Evolutionary conservation across 2,329 filamentous ascomycete genomes (phyloP).

Genomic region (Trichoderma atrobrunneum): DNA sequence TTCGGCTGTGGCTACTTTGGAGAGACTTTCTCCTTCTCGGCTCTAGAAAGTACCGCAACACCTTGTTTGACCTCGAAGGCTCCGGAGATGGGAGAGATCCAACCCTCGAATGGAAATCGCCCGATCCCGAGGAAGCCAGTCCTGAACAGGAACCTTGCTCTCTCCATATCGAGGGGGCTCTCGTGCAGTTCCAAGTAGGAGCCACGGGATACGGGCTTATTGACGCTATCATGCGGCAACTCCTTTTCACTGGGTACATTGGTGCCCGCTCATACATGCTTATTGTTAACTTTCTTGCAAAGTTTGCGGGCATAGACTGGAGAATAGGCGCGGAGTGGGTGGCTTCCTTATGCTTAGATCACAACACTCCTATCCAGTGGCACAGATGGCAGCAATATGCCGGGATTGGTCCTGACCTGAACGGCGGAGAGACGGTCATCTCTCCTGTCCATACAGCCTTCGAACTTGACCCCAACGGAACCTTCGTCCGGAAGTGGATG

Average conservation of each 20-base stretch:
- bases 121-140: slow-evolving; percentile 30
- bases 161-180: background rate
- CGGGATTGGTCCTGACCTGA: slow-evolving; percentile 75
- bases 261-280: slow-evolving; percentile 75
- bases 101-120: slow-evolving; percentile 49
- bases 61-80: slow-evolving; percentile 63
- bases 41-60: slow-evolving; percentile 63
- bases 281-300: slow-evolving; percentile 69
- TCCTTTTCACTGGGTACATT: slow-evolving; percentile 74
- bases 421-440: slow-evolving; percentile 49
- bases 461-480: slow-evolving; percentile 69
- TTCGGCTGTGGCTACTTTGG: slow-evolving; percentile 75
- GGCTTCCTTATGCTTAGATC: slow-evolving; percentile 70
- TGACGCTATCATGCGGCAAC: slow-evolving; percentile 72
- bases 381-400: slow-evolving; percentile 81
- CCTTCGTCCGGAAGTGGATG: slow-evolving; percentile 72
- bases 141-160: slow-evolving; percentile 37
- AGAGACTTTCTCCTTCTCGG: slow-evolving; percentile 79
- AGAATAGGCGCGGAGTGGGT: slow-evolving; percentile 80
- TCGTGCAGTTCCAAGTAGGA: slow-evolving; percentile 57
- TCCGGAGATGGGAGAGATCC: slow-evolving; percentile 51
- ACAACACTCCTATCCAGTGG: slow-evolving; percentile 76
- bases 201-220: slow-evolving; percentile 74
- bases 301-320: slow-evolving; percentile 76
- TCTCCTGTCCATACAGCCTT: slow-evolving; percentile 35